Percentiles rank a stretch among this genome's conserved stretches.
These are phyloP conservation scores for Persicaria tinctoria DNA, from an alignment of 148 eudicot species.

Conservation along the genomic window DNA sequence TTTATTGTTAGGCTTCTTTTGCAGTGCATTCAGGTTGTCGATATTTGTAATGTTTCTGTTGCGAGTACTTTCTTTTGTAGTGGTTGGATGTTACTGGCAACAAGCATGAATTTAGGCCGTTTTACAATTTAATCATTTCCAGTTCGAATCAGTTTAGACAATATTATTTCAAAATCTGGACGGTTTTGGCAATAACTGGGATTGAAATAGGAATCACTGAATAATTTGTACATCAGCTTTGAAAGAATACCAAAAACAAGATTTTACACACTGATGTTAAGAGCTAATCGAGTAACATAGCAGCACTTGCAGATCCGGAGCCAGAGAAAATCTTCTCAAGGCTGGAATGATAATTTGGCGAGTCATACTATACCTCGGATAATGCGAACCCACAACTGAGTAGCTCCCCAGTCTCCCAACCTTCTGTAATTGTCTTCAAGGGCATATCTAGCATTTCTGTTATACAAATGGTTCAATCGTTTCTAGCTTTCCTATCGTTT, in stretches of 20 bases:
- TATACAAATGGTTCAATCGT: not conserved
- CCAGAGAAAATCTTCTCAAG: not conserved
- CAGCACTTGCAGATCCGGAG: not conserved
- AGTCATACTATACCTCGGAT: constrained; percentile 55
- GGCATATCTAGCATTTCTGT: constrained; percentile 88
- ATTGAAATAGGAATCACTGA: too few species aligned
- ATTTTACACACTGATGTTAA: constrained; percentile 3
- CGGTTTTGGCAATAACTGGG: too few species aligned
- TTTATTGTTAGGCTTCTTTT: too few species aligned
- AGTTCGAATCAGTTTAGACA: too few species aligned
- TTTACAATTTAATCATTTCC: too few species aligned
- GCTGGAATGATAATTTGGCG: not conserved
- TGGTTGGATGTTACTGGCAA: too few species aligned
- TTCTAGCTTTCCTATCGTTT: not conserved
- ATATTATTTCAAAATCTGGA: too few species aligned
- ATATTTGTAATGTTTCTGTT: too few species aligned
- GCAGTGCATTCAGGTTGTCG: too few species aligned
- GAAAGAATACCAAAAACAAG: not conserved
- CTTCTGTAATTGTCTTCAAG: constrained; percentile 67
- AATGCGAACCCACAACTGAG: constrained; percentile 57
- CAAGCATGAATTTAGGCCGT: too few species aligned
- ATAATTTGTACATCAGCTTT: not conserved
- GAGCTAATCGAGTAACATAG: not conserved
- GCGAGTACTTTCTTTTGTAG: too few species aligned
- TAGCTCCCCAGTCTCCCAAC: constrained; percentile 90